Evolutionary conservation across 768 basidiomycete genomes (phyloP).

Genomic region (Fistulinella prunicolor): DNA sequence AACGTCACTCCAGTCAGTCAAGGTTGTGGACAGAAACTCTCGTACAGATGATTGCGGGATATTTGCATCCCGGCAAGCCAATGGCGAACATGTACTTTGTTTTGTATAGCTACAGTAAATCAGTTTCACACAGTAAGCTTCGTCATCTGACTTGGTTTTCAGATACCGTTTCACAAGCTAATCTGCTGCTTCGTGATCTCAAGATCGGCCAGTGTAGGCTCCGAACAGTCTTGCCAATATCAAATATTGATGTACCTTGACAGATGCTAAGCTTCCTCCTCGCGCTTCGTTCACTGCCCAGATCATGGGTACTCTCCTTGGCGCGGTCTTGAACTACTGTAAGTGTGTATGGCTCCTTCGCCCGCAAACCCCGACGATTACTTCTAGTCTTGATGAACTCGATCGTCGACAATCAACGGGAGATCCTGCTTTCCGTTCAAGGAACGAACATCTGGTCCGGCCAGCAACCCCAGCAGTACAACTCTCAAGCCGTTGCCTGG

Average conservation of each 20-base stretch:
- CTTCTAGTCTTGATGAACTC: slow-evolving; percentile 48
- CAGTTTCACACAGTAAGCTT: neutral
- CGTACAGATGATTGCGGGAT: slow-evolving; percentile 38
- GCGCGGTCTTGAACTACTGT: slow-evolving; percentile 45
- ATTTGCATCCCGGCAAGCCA: slow-evolving; percentile 37
- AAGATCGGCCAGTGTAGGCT: slow-evolving; percentile 38
- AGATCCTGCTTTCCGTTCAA: slow-evolving; percentile 52
- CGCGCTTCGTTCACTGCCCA: slow-evolving; percentile 64
- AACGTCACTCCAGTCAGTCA: neutral
- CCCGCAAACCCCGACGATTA: neutral
- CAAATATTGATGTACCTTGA: neutral
- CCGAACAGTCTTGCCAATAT: neutral
- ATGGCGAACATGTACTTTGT: slow-evolving; percentile 44
- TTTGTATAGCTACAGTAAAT: slow-evolving; percentile 47
- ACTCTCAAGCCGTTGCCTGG: slow-evolving; percentile 38
- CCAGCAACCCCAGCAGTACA: slow-evolving; percentile 31
- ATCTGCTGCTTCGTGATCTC: slow-evolving; percentile 52
- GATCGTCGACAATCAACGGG: slow-evolving; percentile 49
- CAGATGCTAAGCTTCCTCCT: slow-evolving; percentile 58
- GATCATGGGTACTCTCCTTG: slow-evolving; percentile 33
- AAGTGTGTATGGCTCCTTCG: slow-evolving; percentile 38
- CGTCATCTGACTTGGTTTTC: neutral
- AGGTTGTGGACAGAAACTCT: slow-evolving; percentile 16
- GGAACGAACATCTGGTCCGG: slow-evolving; percentile 43
- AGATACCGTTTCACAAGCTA: slow-evolving; percentile 52